A percentile compares a stretch with the other conserved stretches of the same genome.
These are phyloP conservation scores for Sordaria brevicollis DNA, from an alignment of 495 filamentous ascomycete species.

Conservation along the genomic window DNA sequence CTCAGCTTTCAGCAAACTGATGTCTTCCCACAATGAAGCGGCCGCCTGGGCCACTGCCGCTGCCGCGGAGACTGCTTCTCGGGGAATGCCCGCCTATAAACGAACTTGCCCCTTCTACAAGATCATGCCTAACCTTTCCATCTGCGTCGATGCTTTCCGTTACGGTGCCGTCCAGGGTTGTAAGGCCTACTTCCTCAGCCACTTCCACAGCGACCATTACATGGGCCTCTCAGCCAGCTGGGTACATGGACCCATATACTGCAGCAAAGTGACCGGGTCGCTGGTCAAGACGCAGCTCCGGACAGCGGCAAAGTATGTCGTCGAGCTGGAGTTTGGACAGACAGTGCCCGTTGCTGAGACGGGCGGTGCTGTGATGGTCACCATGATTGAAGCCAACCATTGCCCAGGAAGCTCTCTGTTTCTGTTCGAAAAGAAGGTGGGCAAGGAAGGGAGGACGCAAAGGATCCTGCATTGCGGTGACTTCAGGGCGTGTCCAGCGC, in stretches of 20 bases:
- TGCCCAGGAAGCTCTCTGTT: conserved; percentile 93
- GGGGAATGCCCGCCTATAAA: conserved; percentile 83
- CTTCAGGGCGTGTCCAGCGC: conserved; percentile 82
- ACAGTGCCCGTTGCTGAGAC: conserved; percentile 70
- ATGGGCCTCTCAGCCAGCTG: conserved; percentile 79
- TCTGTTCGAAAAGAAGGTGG: conserved; percentile 72
- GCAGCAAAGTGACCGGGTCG: conserved; percentile 83
- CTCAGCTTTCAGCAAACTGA: conserved; percentile 84
- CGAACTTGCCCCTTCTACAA: conserved; percentile 98
- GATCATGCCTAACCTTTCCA: conserved; percentile 81
- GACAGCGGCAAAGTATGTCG: conserved; percentile 77
- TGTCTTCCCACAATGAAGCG: conserved; percentile 85
- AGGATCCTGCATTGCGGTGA: conserved; percentile 92
- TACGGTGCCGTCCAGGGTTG: conserved; percentile 90
- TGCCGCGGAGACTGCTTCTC: conserved; percentile 61
- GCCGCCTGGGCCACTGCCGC: conserved; percentile 82
- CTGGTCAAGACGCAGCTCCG: conserved; percentile 76
- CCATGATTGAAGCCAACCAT: conserved; percentile 94
- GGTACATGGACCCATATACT: conserved; percentile 93
- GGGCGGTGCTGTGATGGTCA: conserved; percentile 64
- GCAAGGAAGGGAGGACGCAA: conserved; percentile 48
- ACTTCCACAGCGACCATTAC: conserved; percentile 98
- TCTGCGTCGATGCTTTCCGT: conserved; percentile 92
- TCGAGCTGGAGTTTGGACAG: conserved; percentile 78
- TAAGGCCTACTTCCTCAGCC: conserved; percentile 91